Conservation (phyloP, 352 stramenopile genomes). For the Phytophthora agathidicida region DNA sequence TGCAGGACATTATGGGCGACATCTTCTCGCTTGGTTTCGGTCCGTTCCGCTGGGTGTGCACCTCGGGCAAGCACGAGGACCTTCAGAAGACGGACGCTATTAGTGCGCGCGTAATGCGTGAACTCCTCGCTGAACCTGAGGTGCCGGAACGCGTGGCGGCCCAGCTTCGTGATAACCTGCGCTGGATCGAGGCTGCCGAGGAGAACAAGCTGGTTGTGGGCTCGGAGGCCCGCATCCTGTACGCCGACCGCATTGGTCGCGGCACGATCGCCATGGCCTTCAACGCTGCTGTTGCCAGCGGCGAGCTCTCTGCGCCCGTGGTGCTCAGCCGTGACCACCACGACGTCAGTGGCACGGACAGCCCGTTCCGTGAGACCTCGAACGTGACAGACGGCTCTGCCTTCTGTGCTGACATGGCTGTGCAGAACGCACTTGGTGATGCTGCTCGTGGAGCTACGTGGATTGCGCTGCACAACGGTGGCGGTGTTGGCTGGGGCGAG, state of each 20-base stretch:
- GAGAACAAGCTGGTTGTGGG: conserved; percentile 89
- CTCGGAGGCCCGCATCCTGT: conserved; percentile 90
- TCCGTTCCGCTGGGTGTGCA: conserved; percentile 91
- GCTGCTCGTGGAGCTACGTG: conserved; percentile 84
- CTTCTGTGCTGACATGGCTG: conserved; percentile 90
- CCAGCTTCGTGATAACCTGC: conserved; percentile 86
- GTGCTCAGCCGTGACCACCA: conserved; percentile 90
- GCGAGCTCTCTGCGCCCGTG: conserved; percentile 72
- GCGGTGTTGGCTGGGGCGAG: conserved; percentile 89
- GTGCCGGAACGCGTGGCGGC: conserved; percentile 57
- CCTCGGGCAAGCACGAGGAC: conserved; percentile 65
- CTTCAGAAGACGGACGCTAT: conserved; percentile 83
- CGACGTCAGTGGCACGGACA: conserved; percentile 90
- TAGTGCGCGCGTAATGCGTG: conserved; percentile 65
- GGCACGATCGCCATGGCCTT: conserved; percentile 82
- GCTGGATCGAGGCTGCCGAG: conserved; percentile 86
- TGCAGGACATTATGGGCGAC: conserved; percentile 93
- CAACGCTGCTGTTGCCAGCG: conserved; percentile 78
- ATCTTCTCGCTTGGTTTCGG: conserved; percentile 92
- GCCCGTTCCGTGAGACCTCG: conserved; percentile 88
- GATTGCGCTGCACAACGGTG: conserved; percentile 90
- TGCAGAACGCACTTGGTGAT: conserved; percentile 91
- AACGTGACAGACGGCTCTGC: conserved; percentile 88
- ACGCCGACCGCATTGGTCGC: conserved; percentile 81
- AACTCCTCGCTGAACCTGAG: conserved; percentile 61